Evolutionary conservation across 805 yeast species (phyloP), one percentile per base, ranked within the genome.

Genomic region (Wickerhamiella vanderwaltii): DNA sequence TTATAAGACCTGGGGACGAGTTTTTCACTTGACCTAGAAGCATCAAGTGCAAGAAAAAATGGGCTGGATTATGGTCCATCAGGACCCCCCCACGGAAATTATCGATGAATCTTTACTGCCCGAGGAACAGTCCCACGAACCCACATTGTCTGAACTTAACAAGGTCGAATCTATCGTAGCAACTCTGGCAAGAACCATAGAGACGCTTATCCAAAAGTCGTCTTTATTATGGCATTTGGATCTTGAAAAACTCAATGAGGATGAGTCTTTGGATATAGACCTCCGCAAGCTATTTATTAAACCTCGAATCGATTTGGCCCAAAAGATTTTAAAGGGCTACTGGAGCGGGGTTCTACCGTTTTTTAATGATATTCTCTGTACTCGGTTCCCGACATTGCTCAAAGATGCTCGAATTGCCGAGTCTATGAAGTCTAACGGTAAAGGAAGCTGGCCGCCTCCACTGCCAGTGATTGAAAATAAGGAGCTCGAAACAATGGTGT

Each of bases 51-150:
- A n/a, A n/a, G n/a, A n/a, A n/a, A n/a, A 22, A 13, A 38, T 38
- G 41, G 41, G 41, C n/a, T 38, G 35, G 35, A 25, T 38, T 9
- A 38, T 38, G 41, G 23, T 7, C 11, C 34, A 30, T 17, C 15
- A 15, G 35, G 13, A 23, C 23, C 35, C 41, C 3, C 41, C 41
- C 4, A 18, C 33, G 17, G 35, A 38, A 11, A 20, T 12, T 3
- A 19, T 38, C 3, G 23, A 38, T 16, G 41, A 38, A n/a, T 5
- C 13, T 12, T 23, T 16, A 16, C 23, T 19, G 11, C 41, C 41
- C 9, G 30, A 30, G 6, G 41, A 38, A 6, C n/a, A 20, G 12
- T 6, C n/a, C 6, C 35, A 32, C 13, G 30, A 9, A 20, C 41
- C 41, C 22, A 38, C 30, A 6, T 12, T 30, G 16, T 25, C 5